Evolutionary conservation across 2,329 filamentous ascomycete genomes (phyloP).

Genomic region (Chalara sp.): DNA sequence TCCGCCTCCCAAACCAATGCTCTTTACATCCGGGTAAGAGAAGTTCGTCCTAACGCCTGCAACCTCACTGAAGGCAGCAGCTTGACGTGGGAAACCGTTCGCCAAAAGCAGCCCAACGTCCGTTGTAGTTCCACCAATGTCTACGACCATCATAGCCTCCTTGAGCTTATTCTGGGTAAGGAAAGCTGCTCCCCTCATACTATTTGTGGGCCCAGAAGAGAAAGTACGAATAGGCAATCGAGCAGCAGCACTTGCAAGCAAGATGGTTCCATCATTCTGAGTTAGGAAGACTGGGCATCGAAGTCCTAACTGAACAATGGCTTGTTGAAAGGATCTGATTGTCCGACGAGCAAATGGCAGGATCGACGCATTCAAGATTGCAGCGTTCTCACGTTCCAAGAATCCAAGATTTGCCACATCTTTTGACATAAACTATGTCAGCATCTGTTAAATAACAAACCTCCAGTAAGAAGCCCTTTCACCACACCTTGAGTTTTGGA

Average conservation of each 20-base stretch:
- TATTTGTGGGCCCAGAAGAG: slow-evolving; percentile 55
- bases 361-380: slow-evolving; percentile 56
- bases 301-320: slow-evolving; percentile 44
- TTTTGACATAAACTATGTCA: slow-evolving; percentile 42
- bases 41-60: slow-evolving; percentile 52
- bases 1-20: slow-evolving; percentile 51
- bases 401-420: slow-evolving; percentile 38
- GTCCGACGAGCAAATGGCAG: slow-evolving; percentile 48
- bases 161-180: slow-evolving; percentile 26
- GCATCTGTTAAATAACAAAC: slow-evolving; percentile 38
- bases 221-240: slow-evolving; percentile 54
- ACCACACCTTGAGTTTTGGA: slow-evolving; percentile 61
- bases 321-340: slow-evolving; percentile 45
- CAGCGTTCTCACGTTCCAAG: slow-evolving; percentile 55
- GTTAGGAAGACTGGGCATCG: slow-evolving; percentile 40
- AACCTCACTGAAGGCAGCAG: slow-evolving; percentile 48
- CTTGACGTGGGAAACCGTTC: slow-evolving; percentile 52
- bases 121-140: slow-evolving; percentile 50
- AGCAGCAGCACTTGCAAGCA: slow-evolving; percentile 44
- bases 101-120: slow-evolving; percentile 48
- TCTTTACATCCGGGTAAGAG: slow-evolving; percentile 46
- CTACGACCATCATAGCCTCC: slow-evolving; percentile 33
- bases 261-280: slow-evolving; percentile 55
- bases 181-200: slow-evolving; percentile 55
- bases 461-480: slow-evolving; percentile 60